Evolutionary conservation across 2,329 filamentous ascomycete species (phyloP), one percentile per base, ranked within the genome.

Genomic region (Pyrenophora graminea): DNA sequence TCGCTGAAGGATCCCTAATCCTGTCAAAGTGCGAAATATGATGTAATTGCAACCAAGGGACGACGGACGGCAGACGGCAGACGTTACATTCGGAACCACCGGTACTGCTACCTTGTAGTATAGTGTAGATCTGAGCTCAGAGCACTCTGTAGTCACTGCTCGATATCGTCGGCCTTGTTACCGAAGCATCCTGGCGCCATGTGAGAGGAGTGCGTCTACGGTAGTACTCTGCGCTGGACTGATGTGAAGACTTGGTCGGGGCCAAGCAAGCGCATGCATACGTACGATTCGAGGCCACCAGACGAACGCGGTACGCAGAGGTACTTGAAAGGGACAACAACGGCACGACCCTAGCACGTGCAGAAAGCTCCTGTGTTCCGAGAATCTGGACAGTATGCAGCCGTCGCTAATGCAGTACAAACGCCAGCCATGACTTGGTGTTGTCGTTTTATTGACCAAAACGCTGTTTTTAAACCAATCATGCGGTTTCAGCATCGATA

Each of bases 381-480:
- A 53, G 39, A 45, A 51, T 51, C 48, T 54, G 58, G 51, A 55
- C 48, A 49, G 54, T 40, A 59, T 37, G 34, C 33, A 50, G 53
- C 46, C 48, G 51, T 52, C 62, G 57, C 64, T 66, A 64, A 66
- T 62, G 62, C 61, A 58, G 31, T 54, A 32, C 47, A 40, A 31
- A 42, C 52, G 53, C 49, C 40, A 56, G 44, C 34, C 50, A 41
- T 49, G 40, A 59, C 48, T 48, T 40, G 54, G 25, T 33, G 19
- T 38, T 25, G 38, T 54, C 46, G 43, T 1, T 46, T 46, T 44
- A 52, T 48, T 30, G 45, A 42, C 50, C 40, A 58, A 62, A 56
- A 37, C 31, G 30, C 45, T 50, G 39, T 55, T 55, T 37, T 36
- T 5, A 6, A 41, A 36, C 55, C 45, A 61, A 61, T 61, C 49